Conservation (phyloP, 306 rosid genomes). For the Vicia sativa region DNA sequence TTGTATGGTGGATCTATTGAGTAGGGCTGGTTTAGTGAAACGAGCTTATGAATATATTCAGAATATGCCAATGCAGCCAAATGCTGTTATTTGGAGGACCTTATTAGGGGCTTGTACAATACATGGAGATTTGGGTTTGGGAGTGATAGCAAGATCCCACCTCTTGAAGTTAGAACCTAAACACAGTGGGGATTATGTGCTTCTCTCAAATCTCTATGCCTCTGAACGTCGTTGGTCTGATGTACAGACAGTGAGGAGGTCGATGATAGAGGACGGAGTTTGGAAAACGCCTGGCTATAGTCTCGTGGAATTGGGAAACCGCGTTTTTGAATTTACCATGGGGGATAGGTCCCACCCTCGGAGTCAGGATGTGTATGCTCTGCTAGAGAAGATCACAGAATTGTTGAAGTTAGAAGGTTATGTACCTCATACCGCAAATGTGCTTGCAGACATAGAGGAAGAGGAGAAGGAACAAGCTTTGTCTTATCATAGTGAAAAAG, state of each 20-base stretch:
- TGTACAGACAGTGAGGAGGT: constrained; percentile 49
- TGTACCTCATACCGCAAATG: constrained; percentile 59
- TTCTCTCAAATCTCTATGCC: constrained; percentile 64
- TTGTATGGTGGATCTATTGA: constrained; percentile 63
- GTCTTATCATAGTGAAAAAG: constrained; percentile 64
- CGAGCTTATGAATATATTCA: constrained; percentile 56
- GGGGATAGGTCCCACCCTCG: constrained; percentile 62
- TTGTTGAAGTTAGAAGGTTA: constrained; percentile 61
- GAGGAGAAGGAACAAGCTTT: constrained; percentile 68
- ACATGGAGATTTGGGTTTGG: constrained; percentile 52
- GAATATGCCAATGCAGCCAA: constrained; percentile 56
- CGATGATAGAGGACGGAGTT: constrained; percentile 59
- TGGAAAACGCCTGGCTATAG: constrained; percentile 62
- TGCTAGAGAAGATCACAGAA: constrained; percentile 52
- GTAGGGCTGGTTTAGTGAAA: constrained; percentile 62
- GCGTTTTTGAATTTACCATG: constrained; percentile 57
- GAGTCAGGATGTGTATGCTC: constrained; percentile 51
- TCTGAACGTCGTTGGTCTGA: constrained; percentile 59
- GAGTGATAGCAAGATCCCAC: constrained; percentile 56
- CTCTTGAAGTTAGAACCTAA: constrained; percentile 53
- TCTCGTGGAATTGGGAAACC: constrained; percentile 59
- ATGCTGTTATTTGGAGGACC: constrained; percentile 63
- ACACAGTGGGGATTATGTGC: constrained; percentile 64
- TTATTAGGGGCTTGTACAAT: constrained; percentile 59
- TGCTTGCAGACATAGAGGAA: constrained; percentile 62